Evolutionary conservation across 148 eudicot genomes (phyloP), one percentile per base, ranked within the genome.

Genomic region (Chenopodium suecicum): DNA sequence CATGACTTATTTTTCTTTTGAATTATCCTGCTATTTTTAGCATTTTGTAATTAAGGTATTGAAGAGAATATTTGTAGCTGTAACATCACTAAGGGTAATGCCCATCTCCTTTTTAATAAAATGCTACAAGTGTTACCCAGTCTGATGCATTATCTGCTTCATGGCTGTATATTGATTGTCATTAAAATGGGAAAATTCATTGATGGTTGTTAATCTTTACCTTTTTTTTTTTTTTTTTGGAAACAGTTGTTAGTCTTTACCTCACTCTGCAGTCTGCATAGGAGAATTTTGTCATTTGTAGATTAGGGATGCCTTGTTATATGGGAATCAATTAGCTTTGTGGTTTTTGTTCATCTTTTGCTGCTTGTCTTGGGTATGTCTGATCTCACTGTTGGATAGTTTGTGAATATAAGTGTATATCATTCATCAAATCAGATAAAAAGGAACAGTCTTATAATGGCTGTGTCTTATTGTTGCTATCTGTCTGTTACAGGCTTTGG

Each of bases 401-500:
- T n/a, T 63, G 67, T 63, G 67, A 22, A 20, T 63, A 20, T 0
- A 63, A 63, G 9, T n/a, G 14, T 50, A 50, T 50, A 56, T 56
- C 22, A 56, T 56, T 56, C 62, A 56, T 56, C 22, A 3, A 56
- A 56, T 17, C 22, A 14, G 62, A 56, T 56, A 16, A 2, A 14
- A 14, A 14, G 19, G 19, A 17, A 4, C 6, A 16, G 5, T 56
- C 62, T 2, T 56, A 56, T 56, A 14, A 56, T 56, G 62, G 22
- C 62, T 56, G 62, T 19, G 4, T 54, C 63, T 58, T 16, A 19
- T 70, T 7, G 29, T 70, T 34, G 73, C 47, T 70, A n/a, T 34
- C 9, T 37, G 20, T 70, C 17, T 80, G 75, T 77, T 85, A 34
- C 83, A 97, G 99, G 97, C 81, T 89, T 97, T 80, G 99, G 97